phyloP scores from a whole-genome alignment of 345 rosid species.

The Citrus cavaleriei region DNA sequence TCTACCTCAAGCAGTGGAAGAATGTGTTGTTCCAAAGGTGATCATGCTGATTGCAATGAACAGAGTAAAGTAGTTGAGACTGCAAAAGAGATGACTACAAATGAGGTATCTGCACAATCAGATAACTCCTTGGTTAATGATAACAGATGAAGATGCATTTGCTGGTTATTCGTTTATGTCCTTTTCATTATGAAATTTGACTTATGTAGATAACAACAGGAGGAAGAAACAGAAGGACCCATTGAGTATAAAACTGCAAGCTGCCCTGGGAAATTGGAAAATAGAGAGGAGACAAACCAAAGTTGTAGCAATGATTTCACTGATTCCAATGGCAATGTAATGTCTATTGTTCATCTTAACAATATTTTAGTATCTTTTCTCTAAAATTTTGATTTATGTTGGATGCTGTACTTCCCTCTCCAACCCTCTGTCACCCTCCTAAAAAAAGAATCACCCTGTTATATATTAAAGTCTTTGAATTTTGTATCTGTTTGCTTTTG shows the following conservation, averaged over 20 bases:
- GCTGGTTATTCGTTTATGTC: constrained; percentile 12
- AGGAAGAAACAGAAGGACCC: constrained; percentile 39
- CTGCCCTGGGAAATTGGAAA: constrained; percentile 22
- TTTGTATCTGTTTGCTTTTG: neutral
- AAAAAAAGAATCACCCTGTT: neutral
- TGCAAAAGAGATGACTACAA: constrained; percentile 17
- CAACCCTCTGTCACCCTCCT: neutral
- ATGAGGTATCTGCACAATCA: constrained; percentile 31
- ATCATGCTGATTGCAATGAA: constrained; percentile 22
- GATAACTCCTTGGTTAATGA: neutral
- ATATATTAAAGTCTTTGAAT: neutral
- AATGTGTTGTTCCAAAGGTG: constrained; percentile 26
- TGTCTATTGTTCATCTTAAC: constrained; percentile 12
- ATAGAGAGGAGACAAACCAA: constrained; percentile 19
- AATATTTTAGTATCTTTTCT: neutral
- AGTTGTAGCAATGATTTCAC: constrained; percentile 28
- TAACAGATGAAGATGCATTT: constrained; percentile 10
- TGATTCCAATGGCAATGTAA: constrained; percentile 63
- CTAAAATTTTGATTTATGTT: neutral
- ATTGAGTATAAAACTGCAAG: constrained; percentile 22
- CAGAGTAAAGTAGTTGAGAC: constrained; percentile 23
- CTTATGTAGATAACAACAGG: constrained; percentile 59
- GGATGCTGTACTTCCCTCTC: neutral
- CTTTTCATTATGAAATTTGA: constrained; percentile 43
- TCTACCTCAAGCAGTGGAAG: constrained; percentile 40